phyloP scores from a whole-genome alignment of 2,329 filamentous ascomycete species.

The Hymenoscyphus fructigenus region DNA sequence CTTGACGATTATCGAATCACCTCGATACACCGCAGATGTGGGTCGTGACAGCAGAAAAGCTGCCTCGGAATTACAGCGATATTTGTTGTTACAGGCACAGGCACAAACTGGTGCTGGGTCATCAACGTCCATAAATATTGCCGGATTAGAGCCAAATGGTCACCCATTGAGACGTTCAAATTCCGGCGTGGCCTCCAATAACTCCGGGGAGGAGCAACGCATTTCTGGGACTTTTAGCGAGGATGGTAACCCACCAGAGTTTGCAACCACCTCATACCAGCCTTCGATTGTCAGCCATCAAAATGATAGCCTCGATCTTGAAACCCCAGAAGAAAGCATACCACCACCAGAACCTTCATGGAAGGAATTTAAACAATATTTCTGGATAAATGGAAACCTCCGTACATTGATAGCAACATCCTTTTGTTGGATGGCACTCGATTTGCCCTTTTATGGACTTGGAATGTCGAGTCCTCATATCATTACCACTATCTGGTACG shows the following conservation, averaged over 20 bases:
- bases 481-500: slow-evolving; percentile 25
- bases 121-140: slow-evolving; percentile 6
- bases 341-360: slow-evolving; percentile 24
- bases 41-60: slow-evolving; percentile 24
- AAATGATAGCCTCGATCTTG: neutral
- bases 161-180: neutral
- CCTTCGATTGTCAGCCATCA: slow-evolving; percentile 2
- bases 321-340: slow-evolving; percentile 5
- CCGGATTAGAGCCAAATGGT: neutral
- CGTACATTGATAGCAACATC: slow-evolving; percentile 63
- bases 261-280: neutral
- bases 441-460: slow-evolving; percentile 51
- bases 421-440: slow-evolving; percentile 29
- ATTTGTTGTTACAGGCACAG: slow-evolving; percentile 17
- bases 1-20: slow-evolving; percentile 79
- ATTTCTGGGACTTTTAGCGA: slow-evolving; percentile 8
- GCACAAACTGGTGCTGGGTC: slow-evolving; percentile 10
- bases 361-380: slow-evolving; percentile 29
- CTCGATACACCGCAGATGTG: slow-evolving; percentile 54
- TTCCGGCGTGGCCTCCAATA: neutral
- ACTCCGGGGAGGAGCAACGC: neutral
- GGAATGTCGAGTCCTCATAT: slow-evolving; percentile 55
- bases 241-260: neutral
- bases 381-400: slow-evolving; percentile 47
- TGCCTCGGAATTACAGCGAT: slow-evolving; percentile 24